Conservation (phyloP, 2,329 filamentous ascomycete genomes). For the Amesomyces nigricolor region DNA sequence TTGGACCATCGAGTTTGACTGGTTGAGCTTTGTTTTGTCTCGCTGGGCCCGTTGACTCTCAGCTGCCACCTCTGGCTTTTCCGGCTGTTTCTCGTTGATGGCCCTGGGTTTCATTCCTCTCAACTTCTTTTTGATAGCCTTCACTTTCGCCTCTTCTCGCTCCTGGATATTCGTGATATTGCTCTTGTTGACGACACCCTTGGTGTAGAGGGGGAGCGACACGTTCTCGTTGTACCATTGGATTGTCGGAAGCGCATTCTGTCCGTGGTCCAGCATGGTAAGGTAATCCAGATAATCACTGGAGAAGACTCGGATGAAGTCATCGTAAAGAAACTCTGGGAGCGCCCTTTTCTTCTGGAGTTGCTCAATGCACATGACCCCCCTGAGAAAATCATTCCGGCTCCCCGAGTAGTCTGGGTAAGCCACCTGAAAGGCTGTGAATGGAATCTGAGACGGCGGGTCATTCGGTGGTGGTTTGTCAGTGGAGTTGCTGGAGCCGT, state of each 20-base stretch:
- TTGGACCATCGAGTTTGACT: no score
- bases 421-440: constrained; percentile 34
- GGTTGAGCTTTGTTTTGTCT: no score
- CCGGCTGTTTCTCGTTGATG: background rate
- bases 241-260: constrained; percentile 33
- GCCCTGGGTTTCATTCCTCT: background rate
- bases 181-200: constrained; percentile 32
- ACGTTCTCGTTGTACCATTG: constrained; percentile 38
- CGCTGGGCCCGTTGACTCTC: no score
- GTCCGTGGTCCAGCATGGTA: constrained; percentile 23
- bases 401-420: constrained; percentile 42
- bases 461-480: constrained; percentile 20
- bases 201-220: constrained; percentile 27
- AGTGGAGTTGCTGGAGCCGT: constrained; percentile 8
- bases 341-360: constrained; percentile 33
- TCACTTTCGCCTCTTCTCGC: constrained; percentile 31
- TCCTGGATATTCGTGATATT: constrained; percentile 34
- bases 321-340: constrained; percentile 45
- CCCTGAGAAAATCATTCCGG: constrained; percentile 39
- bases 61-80: background rate
- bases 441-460: constrained; percentile 27
- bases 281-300: constrained; percentile 40
- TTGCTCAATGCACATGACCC: constrained; percentile 40
- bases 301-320: constrained; percentile 44
- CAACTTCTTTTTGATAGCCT: constrained; percentile 8